Evolutionary conservation across 352 stramenopile genomes (phyloP).

Genomic region (Nothophytophthora sp.): DNA sequence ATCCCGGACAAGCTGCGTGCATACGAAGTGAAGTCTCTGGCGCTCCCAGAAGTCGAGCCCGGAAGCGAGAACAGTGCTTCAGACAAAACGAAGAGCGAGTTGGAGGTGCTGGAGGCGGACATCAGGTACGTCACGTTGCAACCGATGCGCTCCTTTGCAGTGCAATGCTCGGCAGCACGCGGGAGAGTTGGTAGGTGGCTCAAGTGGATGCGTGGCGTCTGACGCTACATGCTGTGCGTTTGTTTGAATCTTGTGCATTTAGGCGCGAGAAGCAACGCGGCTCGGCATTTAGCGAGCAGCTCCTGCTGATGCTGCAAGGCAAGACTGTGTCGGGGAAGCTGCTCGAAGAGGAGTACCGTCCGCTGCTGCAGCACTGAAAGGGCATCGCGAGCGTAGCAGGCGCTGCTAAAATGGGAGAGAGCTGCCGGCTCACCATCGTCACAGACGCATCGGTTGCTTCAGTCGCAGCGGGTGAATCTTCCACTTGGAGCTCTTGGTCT

Average conservation of each 20-base stretch:
- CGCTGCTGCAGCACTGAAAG: conserved; percentile 8
- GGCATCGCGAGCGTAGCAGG: neutral
- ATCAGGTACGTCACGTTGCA: conserved; percentile 39
- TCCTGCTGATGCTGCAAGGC: conserved; percentile 61
- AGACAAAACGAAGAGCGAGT: conserved; percentile 12
- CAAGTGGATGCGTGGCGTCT: neutral
- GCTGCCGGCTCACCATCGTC: no score
- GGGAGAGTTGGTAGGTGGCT: neutral
- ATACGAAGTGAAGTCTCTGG: conserved; percentile 10
- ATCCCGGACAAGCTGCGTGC: conserved; percentile 26
- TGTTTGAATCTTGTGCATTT: conserved; percentile 7
- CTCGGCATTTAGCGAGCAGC: conserved; percentile 46
- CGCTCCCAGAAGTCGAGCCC: conserved; percentile 5
- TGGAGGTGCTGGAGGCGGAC: conserved; percentile 42
- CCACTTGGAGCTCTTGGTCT: no score
- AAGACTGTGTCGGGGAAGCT: conserved; percentile 53
- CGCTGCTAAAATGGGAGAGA: neutral
- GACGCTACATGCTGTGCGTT: neutral
- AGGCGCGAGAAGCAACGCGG: conserved; percentile 44
- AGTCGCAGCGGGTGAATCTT: no score
- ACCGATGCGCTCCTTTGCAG: neutral
- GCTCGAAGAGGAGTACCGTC: conserved; percentile 49
- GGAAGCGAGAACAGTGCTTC: neutral
- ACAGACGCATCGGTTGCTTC: no score
- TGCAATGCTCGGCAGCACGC: no score